These are phyloP conservation scores for Teratosphaeria viscida DNA, from an alignment of 2,329 filamentous ascomycete species.

Conservation along the genomic window DNA sequence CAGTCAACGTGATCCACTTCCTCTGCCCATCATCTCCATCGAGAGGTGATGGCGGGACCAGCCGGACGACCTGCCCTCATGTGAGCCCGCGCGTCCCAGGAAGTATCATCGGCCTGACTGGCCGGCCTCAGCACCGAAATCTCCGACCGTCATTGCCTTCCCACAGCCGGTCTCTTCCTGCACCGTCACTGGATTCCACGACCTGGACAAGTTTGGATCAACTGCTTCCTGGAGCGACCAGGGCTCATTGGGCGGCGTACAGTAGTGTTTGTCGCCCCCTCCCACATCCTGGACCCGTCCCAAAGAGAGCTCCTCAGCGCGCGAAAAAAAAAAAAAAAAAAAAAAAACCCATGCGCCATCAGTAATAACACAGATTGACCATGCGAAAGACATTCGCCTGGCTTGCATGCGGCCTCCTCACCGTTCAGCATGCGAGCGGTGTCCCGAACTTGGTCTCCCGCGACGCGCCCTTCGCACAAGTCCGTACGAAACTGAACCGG, in stretches of 20 bases:
- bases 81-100: neutral
- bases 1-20: neutral
- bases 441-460: neutral
- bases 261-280: neutral
- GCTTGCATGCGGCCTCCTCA: neutral
- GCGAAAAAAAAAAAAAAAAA: neutral
- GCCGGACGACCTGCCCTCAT: neutral
- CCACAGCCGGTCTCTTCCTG: neutral
- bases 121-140: neutral
- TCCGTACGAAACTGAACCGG: slow-evolving; percentile 30
- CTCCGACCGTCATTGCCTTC: neutral
- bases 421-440: neutral
- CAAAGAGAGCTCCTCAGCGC: neutral
- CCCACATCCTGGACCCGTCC: neutral
- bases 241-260: no score
- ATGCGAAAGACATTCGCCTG: neutral
- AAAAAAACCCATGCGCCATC: neutral
- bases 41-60: neutral
- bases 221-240: neutral
- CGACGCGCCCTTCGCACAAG: slow-evolving; percentile 36
- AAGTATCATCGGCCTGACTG: neutral
- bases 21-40: neutral
- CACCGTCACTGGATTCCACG: neutral
- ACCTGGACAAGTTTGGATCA: neutral
- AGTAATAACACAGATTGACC: neutral